phyloP scores from a whole-genome alignment of 2,329 filamentous ascomycete species.

The Venturia asperata region DNA sequence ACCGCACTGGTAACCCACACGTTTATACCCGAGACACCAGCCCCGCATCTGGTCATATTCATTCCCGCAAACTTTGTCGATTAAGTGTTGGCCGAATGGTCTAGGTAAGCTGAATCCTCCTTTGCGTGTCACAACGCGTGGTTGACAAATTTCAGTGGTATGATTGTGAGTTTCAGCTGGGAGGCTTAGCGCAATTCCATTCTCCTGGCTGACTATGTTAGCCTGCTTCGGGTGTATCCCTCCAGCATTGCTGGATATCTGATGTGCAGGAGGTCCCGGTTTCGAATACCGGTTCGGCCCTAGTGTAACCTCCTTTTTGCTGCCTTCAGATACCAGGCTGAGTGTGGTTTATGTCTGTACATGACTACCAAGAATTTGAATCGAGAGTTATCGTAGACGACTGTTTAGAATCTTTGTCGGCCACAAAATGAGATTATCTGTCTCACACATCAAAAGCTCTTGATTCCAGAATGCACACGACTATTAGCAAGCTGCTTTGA shows the following conservation, averaged over 20 bases:
- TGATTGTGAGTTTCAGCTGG: background rate
- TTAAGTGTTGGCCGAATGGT: slow-evolving; percentile 1
- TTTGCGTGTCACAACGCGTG: background rate
- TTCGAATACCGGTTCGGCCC: slow-evolving; percentile 9
- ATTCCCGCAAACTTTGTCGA: too few species aligned
- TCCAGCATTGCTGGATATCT: background rate
- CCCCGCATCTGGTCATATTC: background rate
- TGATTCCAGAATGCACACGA: too few species aligned
- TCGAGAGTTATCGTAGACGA: too few species aligned
- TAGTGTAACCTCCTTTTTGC: background rate
- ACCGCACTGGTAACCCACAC: background rate
- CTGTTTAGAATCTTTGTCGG: too few species aligned
- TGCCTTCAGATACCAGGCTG: background rate
- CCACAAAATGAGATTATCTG: too few species aligned
- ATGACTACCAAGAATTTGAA: too few species aligned
- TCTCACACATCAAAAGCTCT: too few species aligned
- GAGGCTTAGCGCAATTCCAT: background rate
- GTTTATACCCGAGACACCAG: background rate
- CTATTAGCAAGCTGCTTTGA: too few species aligned
- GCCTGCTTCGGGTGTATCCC: slow-evolving; percentile 6
- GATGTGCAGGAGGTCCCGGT: slow-evolving; percentile 10
- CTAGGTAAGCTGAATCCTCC: background rate
- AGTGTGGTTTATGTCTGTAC: background rate
- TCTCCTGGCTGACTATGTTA: background rate
- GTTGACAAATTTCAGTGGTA: background rate